Conservation (phyloP, 1,139 yeast species). For the Lipomyces yarrowii region DNA sequence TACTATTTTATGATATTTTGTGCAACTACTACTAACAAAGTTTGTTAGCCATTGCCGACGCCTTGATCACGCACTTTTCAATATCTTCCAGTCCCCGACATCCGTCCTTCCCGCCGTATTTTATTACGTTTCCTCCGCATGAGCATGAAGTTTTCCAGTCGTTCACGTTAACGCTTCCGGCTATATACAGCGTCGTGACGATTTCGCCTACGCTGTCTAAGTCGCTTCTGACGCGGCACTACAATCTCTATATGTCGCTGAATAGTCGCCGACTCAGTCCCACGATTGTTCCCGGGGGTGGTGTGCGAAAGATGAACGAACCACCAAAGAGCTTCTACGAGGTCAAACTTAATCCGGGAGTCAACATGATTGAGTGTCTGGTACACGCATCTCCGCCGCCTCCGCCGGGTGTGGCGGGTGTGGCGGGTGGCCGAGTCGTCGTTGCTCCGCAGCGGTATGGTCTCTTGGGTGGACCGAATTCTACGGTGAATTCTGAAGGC, state of each 20-base stretch:
- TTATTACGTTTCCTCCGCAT: constrained; percentile 28
- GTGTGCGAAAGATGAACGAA: constrained; percentile 20
- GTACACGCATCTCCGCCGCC: constrained; percentile 32
- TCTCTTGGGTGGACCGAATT: constrained; percentile 15
- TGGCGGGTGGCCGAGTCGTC: constrained; percentile 14
- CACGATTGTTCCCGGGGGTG: constrained; percentile 25
- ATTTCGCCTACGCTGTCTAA: constrained; percentile 32
- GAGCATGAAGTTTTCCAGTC: constrained; percentile 28
- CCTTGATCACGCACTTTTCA: constrained; percentile 31
- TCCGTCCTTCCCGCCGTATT: constrained; percentile 19
- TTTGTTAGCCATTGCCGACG: constrained; percentile 25
- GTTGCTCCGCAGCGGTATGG: constrained; percentile 21
- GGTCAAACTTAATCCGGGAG: constrained; percentile 32
- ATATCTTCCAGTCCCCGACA: constrained; percentile 24
- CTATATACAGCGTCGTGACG: constrained; percentile 28
- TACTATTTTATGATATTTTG: background rate
- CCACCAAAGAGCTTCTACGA: constrained; percentile 33
- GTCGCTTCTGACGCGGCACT: constrained; percentile 29
- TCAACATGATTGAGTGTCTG: constrained; percentile 33
- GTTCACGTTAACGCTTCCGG: constrained; percentile 30
- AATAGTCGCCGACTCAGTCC: constrained; percentile 33
- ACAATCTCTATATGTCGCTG: constrained; percentile 33
- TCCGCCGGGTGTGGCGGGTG: constrained; percentile 12
- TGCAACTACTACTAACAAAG: background rate
- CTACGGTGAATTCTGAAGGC: constrained; percentile 23